These are phyloP conservation scores for Serendipita vermifera DNA, from an alignment of 768 basidiomycete genomes.

Conservation along the genomic window DNA sequence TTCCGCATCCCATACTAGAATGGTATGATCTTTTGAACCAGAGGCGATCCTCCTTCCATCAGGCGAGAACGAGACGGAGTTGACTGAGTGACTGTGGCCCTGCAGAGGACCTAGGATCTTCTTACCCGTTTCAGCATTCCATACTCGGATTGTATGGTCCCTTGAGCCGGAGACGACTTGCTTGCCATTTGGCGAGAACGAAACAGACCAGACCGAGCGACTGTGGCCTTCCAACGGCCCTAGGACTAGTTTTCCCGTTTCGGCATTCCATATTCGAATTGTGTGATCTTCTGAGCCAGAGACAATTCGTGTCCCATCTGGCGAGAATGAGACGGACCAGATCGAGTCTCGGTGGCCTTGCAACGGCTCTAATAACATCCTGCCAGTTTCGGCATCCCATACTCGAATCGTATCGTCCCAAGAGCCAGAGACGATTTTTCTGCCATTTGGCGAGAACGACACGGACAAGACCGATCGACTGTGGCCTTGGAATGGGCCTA, in stretches of 20 bases:
- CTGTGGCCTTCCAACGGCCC: constrained; percentile 3
- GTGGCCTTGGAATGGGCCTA: too few relatives aligned
- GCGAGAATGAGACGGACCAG: constrained; percentile 20
- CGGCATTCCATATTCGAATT: constrained; percentile 18
- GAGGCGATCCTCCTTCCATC: constrained; percentile 24
- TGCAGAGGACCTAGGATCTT: constrained; percentile 16
- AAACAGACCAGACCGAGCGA: constrained; percentile 9
- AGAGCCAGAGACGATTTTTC: constrained; percentile 22
- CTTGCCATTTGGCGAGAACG: constrained; percentile 6
- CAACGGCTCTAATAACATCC: constrained; percentile 11
- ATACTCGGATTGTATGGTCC: constrained; percentile 11
- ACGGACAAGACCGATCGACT: constrained; percentile 20
- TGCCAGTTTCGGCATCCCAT: constrained; percentile 21
- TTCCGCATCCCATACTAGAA: constrained; percentile 22
- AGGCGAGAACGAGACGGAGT: constrained; percentile 20
- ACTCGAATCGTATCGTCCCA: constrained; percentile 23
- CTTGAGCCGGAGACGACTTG: constrained; percentile 10
- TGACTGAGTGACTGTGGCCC: constrained; percentile 22
- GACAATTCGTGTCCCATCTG: constrained; percentile 20
- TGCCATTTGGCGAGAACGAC: constrained; percentile 22
- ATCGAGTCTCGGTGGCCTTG: constrained; percentile 15
- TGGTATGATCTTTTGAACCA: constrained; percentile 22
- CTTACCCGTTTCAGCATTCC: constrained; percentile 19
- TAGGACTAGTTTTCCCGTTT: constrained; percentile 9
- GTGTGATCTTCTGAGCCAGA: constrained; percentile 21